These are phyloP conservation scores for Epichloe coenophiala DNA, from an alignment of 2,329 filamentous ascomycete genomes.

Conservation along the genomic window DNA sequence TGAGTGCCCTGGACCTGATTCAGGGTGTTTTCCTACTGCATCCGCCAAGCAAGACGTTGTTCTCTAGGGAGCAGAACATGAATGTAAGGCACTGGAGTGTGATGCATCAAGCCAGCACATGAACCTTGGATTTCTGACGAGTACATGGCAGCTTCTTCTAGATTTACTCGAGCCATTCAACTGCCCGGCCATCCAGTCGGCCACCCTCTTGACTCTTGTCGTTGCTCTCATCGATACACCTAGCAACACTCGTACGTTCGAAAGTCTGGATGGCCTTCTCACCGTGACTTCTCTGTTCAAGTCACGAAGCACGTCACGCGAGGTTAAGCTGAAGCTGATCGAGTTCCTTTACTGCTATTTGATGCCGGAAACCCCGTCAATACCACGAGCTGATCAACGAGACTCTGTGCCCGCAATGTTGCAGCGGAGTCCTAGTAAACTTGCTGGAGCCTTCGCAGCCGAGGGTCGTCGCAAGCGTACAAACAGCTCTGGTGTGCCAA, in stretches of 20 bases:
- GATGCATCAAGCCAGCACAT: not conserved
- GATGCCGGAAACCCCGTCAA: constrained; percentile 69
- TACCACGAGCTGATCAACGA: constrained; percentile 33
- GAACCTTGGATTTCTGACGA: not conserved
- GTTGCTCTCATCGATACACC: constrained; percentile 78
- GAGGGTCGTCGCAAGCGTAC: constrained; percentile 20
- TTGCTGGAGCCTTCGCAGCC: constrained; percentile 40
- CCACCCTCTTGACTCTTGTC: constrained; percentile 80
- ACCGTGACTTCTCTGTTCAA: constrained; percentile 91
- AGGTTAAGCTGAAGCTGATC: constrained; percentile 90
- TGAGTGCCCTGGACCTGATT: constrained; percentile 76
- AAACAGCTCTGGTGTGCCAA: constrained; percentile 25
- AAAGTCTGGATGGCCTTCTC: constrained; percentile 79
- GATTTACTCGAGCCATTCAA: constrained; percentile 89
- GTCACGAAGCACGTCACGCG: constrained; percentile 66
- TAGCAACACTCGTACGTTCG: constrained; percentile 80
- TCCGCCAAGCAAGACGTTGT: constrained; percentile 75
- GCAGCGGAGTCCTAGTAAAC: constrained; percentile 56
- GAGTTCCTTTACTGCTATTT: constrained; percentile 98
- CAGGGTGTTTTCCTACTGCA: constrained; percentile 83
- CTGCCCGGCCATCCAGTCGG: constrained; percentile 81
- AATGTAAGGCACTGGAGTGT: constrained; percentile 42
- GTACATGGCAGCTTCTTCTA: constrained; percentile 54
- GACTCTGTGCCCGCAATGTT: constrained; percentile 37
- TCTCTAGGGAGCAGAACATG: constrained; percentile 86